These are phyloP conservation scores for Xylaria sp. DNA, from an alignment of 2,329 filamentous ascomycete species.

Conservation along the genomic window DNA sequence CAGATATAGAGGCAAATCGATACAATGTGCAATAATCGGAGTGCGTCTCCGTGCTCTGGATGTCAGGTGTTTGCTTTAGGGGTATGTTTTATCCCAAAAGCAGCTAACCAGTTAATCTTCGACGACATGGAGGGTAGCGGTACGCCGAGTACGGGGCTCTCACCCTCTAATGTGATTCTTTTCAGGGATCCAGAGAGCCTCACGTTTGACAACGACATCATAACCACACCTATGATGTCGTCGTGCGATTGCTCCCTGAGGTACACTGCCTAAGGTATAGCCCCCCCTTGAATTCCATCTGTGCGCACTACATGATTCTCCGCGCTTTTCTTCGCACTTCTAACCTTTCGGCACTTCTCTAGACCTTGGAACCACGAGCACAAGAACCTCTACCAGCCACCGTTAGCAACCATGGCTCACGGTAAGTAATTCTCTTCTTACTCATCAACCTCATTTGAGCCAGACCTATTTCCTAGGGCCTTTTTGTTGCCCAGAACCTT, in stretches of 20 bases:
- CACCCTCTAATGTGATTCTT: slow-evolving; percentile 1
- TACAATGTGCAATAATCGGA: no score
- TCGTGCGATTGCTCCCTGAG: background rate
- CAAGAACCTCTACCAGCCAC: background rate
- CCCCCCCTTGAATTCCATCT: background rate
- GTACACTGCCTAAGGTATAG: background rate
- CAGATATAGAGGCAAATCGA: no score
- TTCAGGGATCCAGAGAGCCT: slow-evolving; percentile 3
- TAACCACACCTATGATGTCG: background rate
- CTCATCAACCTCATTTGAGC: background rate
- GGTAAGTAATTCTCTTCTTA: background rate
- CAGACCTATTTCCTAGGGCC: background rate
- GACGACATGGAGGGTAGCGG: background rate
- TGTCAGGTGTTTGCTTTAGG: background rate
- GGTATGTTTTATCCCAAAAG: background rate
- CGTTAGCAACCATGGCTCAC: background rate
- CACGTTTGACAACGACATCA: background rate
- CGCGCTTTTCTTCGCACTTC: background rate
- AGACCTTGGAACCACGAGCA: background rate
- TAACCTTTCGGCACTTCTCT: background rate
- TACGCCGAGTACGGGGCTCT: background rate
- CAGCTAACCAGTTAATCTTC: background rate
- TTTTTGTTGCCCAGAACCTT: no score
- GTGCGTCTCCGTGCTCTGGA: background rate
- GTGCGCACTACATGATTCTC: background rate